Base-by-base conservation (phyloP, 176 grass and related monocot genomes). In the Pharus latifolius region DNA sequence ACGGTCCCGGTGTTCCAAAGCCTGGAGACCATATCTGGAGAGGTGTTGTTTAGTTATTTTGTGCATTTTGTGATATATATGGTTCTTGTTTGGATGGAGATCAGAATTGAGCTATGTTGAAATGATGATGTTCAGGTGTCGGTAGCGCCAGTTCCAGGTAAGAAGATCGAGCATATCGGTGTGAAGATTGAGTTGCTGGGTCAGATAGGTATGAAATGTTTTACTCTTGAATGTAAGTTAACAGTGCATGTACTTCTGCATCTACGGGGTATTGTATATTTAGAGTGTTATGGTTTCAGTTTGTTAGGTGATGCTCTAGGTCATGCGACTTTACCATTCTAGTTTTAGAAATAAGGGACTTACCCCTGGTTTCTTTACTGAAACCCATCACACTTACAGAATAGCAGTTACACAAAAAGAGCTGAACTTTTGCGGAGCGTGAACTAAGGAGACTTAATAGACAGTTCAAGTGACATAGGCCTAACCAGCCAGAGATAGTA, bases 1-100 rank as follows among this genome's bases (percentile, higher is more conserved):
- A 91, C 80, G 84, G 81, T 96, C 50, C 87, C 91, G 40, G 59
- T 91, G 72, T 96, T 91, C 59, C 87, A 96, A 73, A 96, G 91
- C 67, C 76, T 82, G 16, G 87, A 96, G 76, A 84, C 67, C 38
- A 82, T 91, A 70, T 76, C 78, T 17, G 87, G 91, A 45, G 91
- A 96, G 82, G 87, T 91, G 83, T 8, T 22, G n/a, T 53, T 47
- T 74, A 11, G 8, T 63, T 12, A 3, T 58, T 38, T n/a, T n/a
- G n/a, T 41, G 20, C 1, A 48, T 27, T 5, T 59, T 78, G 5
- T 13, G 6, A 14, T 22, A 25, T 59, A 40, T 0, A 7, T 56
- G 48, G n/a, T 11, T 45, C 55, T 56, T 58, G n/a, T 11, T 45
- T 63, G 17, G n/a, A 1, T 69, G 2, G 11, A 40, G 22, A 17